phyloP scores from a whole-genome alignment of 2,329 filamentous ascomycete genomes.

The Trichoderma hamatum region DNA sequence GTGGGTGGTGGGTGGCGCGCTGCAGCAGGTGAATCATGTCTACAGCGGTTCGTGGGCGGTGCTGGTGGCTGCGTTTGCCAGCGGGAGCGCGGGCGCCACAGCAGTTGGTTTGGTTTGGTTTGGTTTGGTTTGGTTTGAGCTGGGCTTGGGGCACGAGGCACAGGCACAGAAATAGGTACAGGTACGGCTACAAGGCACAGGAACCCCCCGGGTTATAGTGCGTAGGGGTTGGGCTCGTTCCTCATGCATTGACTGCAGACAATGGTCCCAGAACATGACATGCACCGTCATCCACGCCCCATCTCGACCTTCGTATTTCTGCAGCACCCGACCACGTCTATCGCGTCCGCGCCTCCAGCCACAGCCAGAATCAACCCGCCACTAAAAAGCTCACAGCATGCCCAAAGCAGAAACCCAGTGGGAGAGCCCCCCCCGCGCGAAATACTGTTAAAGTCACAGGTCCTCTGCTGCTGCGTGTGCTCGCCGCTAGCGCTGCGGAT shows the following conservation, averaged over 20 bases:
- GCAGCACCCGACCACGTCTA: too few species aligned
- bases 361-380: neutral
- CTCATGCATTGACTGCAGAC: neutral
- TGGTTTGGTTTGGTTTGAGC: too few species aligned
- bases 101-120: too few species aligned
- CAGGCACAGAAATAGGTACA: too few species aligned
- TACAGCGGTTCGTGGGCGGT: neutral
- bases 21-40: neutral
- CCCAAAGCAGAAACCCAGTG: neutral
- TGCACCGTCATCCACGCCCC: too few species aligned
- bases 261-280: neutral
- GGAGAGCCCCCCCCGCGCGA: neutral
- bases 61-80: neutral
- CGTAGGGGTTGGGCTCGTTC: too few species aligned
- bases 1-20: too few species aligned
- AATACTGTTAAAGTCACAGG: neutral
- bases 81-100: neutral
- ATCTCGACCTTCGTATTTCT: neutral
- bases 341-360: neutral
- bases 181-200: too few species aligned
- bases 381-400: neutral
- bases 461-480: neutral
- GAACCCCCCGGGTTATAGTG: too few species aligned
- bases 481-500: slow-evolving; percentile 3
- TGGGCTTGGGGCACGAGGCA: neutral